Conservation (phyloP, 1,139 yeast species). For the Hyphopichia khmerensis region DNA sequence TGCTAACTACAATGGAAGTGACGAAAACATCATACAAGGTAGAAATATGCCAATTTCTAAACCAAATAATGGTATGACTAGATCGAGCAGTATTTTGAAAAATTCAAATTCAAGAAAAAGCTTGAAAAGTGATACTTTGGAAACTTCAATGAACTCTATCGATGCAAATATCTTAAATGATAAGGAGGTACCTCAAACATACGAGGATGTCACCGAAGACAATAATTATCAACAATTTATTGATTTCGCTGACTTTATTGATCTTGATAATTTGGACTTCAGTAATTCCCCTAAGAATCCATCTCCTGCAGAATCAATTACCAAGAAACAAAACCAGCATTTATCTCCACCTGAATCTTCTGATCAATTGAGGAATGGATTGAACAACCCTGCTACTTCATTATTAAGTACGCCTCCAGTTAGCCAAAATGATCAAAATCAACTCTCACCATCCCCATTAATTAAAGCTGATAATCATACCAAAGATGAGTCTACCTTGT, state of each 20-base stretch:
- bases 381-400: background rate
- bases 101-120: slow-evolving; percentile 15
- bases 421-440: slow-evolving; percentile 7
- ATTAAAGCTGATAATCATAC: background rate
- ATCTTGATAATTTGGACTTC: slow-evolving; percentile 50
- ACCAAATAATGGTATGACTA: slow-evolving; percentile 16
- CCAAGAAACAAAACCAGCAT: background rate
- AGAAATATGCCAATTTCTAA: slow-evolving; percentile 16
- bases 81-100: slow-evolving; percentile 55
- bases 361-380: background rate
- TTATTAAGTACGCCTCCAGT: slow-evolving; percentile 8
- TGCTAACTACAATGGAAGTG: slow-evolving; percentile 48
- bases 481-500: slow-evolving; percentile 5
- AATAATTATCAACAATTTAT: slow-evolving; percentile 34
- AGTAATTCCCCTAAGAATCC: slow-evolving; percentile 17
- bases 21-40: slow-evolving; percentile 39
- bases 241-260: slow-evolving; percentile 67
- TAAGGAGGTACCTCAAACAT: slow-evolving; percentile 1
- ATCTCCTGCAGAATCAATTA: background rate
- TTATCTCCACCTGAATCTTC: slow-evolving; percentile 2
- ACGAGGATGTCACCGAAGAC: slow-evolving; percentile 6
- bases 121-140: slow-evolving; percentile 9
- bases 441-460: slow-evolving; percentile 2
- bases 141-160: slow-evolving; percentile 14
- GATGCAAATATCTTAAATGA: slow-evolving; percentile 11